Percentiles rank a stretch among this genome's conserved stretches.
Conservation (phyloP, 2,329 filamentous ascomycete genomes). For the Trichoderma sp. region DNA sequence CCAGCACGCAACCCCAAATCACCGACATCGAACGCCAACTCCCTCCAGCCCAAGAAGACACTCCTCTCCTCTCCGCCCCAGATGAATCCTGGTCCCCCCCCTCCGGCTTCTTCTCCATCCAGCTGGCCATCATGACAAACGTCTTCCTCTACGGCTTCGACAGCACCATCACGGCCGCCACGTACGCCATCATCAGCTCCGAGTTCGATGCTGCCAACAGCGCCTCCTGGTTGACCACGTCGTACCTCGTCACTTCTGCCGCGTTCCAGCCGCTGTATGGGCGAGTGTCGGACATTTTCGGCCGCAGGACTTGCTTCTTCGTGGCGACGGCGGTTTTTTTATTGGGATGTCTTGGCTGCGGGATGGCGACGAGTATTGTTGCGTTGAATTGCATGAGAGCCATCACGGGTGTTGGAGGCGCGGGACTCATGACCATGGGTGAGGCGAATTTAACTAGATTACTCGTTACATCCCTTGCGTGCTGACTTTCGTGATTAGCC, state of each 20-base stretch:
- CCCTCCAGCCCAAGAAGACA: neutral
- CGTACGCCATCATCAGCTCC: slow-evolving; percentile 71
- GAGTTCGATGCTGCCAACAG: slow-evolving; percentile 69
- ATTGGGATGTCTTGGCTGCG: slow-evolving; percentile 63
- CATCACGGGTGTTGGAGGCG: slow-evolving; percentile 66
- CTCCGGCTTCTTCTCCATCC: slow-evolving; percentile 54
- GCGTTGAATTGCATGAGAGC: slow-evolving; percentile 63
- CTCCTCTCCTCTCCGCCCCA: slow-evolving; percentile 25
- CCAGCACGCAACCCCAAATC: neutral
- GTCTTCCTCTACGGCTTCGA: slow-evolving; percentile 68
- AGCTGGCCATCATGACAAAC: slow-evolving; percentile 56
- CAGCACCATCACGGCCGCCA: slow-evolving; percentile 69
- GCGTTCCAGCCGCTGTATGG: slow-evolving; percentile 71
- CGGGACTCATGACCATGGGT: slow-evolving; percentile 67
- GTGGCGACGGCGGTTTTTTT: slow-evolving; percentile 61
- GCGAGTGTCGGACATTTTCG: slow-evolving; percentile 67
- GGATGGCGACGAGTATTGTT: slow-evolving; percentile 54
- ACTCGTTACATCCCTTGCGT: neutral
- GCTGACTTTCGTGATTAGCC: slow-evolving; percentile 31
- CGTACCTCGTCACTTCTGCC: slow-evolving; percentile 68
- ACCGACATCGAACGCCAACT: neutral
- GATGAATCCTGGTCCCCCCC: slow-evolving; percentile 45
- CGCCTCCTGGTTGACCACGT: slow-evolving; percentile 71
- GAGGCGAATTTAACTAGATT: no score
- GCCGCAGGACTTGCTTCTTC: slow-evolving; percentile 61